A percentile compares a stretch with the other conserved stretches of the same genome.
Evolutionary conservation across 2,329 filamentous ascomycete genomes (phyloP).

Genomic region (Neonectria punicea): DNA sequence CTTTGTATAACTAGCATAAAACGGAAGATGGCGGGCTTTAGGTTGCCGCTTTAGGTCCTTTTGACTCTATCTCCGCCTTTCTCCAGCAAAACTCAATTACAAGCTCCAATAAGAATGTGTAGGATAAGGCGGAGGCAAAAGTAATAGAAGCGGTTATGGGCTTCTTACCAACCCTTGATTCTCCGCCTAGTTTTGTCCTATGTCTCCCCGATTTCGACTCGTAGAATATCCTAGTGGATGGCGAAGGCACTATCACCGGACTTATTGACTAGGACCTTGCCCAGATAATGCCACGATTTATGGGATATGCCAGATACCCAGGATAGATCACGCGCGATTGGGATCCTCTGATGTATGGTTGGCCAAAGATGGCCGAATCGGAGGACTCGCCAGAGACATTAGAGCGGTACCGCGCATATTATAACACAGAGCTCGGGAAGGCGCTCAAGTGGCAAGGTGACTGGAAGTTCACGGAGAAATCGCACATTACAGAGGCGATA

Average conservation of each 20-base stretch:
- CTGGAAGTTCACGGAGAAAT: conserved; percentile 20
- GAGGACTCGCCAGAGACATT: conserved; percentile 26
- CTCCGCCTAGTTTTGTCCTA: conserved; percentile 27
- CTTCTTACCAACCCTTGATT: conserved; percentile 4
- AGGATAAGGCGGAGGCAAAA: conserved; percentile 10
- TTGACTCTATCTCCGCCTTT: conserved; percentile 17
- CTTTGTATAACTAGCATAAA: conserved; percentile 9
- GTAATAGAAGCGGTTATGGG: conserved; percentile 14
- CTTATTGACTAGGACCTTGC: conserved; percentile 29
- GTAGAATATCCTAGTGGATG: conserved; percentile 30
- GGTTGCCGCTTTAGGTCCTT: conserved; percentile 19
- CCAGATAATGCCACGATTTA: conserved; percentile 17
- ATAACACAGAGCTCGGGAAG: conserved; percentile 16
- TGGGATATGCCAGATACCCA: conserved; percentile 24
- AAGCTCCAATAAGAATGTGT: not conserved
- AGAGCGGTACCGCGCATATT: conserved; percentile 3
- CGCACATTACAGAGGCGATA: conserved; percentile 19
- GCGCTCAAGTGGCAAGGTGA: conserved; percentile 10
- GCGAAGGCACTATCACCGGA: conserved; percentile 20
- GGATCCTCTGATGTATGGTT: conserved; percentile 32
- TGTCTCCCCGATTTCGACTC: conserved; percentile 32
- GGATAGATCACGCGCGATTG: conserved; percentile 29
- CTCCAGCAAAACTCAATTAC: not conserved
- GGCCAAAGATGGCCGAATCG: conserved; percentile 16
- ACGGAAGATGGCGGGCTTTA: conserved; percentile 8